These are phyloP conservation scores for Nymphaea colorata DNA, from an alignment of 164 flowering plant species.

Conservation along the genomic window DNA sequence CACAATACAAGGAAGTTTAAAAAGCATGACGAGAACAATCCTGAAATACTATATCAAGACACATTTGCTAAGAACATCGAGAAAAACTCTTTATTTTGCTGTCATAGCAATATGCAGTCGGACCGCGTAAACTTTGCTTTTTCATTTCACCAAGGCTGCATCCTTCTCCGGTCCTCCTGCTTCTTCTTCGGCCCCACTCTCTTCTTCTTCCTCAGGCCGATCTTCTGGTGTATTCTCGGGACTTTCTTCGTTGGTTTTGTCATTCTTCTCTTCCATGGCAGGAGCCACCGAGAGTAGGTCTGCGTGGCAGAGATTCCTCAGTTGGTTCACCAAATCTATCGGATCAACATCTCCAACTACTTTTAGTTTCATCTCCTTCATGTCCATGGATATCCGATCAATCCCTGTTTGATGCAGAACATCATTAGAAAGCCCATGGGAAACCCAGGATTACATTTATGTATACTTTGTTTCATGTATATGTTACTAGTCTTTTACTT, in stretches of 20 bases:
- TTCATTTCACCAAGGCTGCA: conserved; percentile 12
- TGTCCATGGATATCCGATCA: conserved; percentile 67
- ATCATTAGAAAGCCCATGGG: too few species aligned
- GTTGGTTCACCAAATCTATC: conserved; percentile 34
- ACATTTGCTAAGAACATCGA: too few species aligned
- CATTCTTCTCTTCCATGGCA: conserved; percentile 23
- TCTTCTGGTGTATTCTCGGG: conserved; percentile 13
- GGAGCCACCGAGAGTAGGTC: conserved; percentile 50
- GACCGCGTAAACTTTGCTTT: conserved; percentile 31
- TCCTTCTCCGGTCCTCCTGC: conserved; percentile 36
- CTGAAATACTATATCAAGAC: too few species aligned
- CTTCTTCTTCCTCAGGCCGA: background rate
- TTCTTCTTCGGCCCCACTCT: background rate
- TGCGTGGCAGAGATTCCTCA: conserved; percentile 37
- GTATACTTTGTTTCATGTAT: too few species aligned
- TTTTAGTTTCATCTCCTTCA: conserved; percentile 60
- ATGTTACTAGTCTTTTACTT: too few species aligned
- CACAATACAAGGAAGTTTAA: too few species aligned
- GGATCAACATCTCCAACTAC: conserved; percentile 75
- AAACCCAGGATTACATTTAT: too few species aligned
- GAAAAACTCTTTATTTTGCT: too few species aligned
- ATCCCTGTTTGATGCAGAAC: conserved; percentile 32
- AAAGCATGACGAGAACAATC: too few species aligned
- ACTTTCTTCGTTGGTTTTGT: conserved; percentile 26
- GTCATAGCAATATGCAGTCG: too few species aligned